A percentile compares a stretch with the other conserved stretches of the same genome.
phyloP scores from a whole-genome alignment of 805 yeast genomes.

The Metschnikowia chrysomelidarum region DNA sequence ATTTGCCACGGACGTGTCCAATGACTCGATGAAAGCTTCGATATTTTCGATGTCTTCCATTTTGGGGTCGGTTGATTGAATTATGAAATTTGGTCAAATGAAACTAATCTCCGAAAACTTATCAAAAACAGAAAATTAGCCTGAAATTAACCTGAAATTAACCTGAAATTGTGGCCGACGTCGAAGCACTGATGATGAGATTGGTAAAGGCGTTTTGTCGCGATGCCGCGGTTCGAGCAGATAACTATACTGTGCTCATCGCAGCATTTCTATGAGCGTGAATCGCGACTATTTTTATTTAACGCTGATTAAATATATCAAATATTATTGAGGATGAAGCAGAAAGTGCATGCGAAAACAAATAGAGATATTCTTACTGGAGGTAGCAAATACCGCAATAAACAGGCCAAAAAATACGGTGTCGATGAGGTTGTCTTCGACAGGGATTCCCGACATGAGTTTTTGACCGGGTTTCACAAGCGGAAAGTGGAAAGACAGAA shows the following conservation, averaged over 20 bases:
- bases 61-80: not conserved
- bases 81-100: no score
- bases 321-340: no score
- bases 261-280: constrained; percentile 14
- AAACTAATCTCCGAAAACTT: no score
- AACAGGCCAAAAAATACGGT: constrained; percentile 42
- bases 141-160: not conserved
- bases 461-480: constrained; percentile 92
- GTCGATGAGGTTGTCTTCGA: constrained; percentile 87
- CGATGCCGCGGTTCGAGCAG: constrained; percentile 1
- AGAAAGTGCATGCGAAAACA: no score
- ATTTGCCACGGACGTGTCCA: constrained; percentile 36
- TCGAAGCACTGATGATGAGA: not conserved
- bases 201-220: constrained; percentile 5
- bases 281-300: no score
- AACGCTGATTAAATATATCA: no score
- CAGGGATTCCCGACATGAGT: constrained; percentile 73
- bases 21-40: constrained; percentile 35
- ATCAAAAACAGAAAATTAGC: no score
- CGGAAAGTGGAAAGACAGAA: constrained; percentile 86
- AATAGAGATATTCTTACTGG: constrained; percentile 89
- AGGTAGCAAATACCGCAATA: constrained; percentile 74
- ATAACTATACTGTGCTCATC: constrained; percentile 16
- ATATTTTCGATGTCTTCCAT: constrained; percentile 51
- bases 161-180: not conserved